Evolutionary conservation across 2,329 filamentous ascomycete genomes (phyloP).

Genomic region (Cladosporium velox): DNA sequence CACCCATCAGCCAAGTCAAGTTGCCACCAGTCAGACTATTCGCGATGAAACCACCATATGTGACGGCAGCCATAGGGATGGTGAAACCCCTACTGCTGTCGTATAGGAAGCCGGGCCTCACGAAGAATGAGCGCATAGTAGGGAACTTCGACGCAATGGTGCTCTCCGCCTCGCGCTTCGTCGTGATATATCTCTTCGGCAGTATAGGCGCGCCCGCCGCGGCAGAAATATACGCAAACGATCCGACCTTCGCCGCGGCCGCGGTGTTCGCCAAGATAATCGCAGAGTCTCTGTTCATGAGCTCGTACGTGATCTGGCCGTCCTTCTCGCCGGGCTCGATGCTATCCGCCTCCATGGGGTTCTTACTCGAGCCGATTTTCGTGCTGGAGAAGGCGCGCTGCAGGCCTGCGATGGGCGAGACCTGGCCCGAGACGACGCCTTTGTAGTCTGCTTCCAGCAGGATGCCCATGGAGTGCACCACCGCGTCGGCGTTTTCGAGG

Average conservation of each 20-base stretch:
- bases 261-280: slow-evolving; percentile 80
- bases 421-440: slow-evolving; percentile 78
- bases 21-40: slow-evolving; percentile 77
- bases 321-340: slow-evolving; percentile 67
- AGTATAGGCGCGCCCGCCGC: slow-evolving; percentile 82
- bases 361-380: slow-evolving; percentile 59
- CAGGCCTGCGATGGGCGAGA: slow-evolving; percentile 77
- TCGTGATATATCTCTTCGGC: slow-evolving; percentile 81
- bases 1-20: slow-evolving; percentile 75
- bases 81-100: slow-evolving; percentile 81
- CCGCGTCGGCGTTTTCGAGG: slow-evolving; percentile 75
- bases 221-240: slow-evolving; percentile 87
- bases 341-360: slow-evolving; percentile 67
- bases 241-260: slow-evolving; percentile 61
- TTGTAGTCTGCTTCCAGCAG: slow-evolving; percentile 98
- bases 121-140: slow-evolving; percentile 74
- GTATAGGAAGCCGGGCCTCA: slow-evolving; percentile 86
- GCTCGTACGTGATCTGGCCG: slow-evolving; percentile 87
- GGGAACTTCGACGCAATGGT: slow-evolving; percentile 73
- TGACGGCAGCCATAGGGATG: slow-evolving; percentile 77
- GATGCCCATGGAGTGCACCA: slow-evolving; percentile 95
- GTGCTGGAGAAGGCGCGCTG: slow-evolving; percentile 73
- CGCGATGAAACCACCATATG: slow-evolving; percentile 71
- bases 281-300: slow-evolving; percentile 93
- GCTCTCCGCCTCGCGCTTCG: slow-evolving; percentile 87